Conservation (phyloP, 768 basidiomycete species). For the Boletus reticulatus region DNA sequence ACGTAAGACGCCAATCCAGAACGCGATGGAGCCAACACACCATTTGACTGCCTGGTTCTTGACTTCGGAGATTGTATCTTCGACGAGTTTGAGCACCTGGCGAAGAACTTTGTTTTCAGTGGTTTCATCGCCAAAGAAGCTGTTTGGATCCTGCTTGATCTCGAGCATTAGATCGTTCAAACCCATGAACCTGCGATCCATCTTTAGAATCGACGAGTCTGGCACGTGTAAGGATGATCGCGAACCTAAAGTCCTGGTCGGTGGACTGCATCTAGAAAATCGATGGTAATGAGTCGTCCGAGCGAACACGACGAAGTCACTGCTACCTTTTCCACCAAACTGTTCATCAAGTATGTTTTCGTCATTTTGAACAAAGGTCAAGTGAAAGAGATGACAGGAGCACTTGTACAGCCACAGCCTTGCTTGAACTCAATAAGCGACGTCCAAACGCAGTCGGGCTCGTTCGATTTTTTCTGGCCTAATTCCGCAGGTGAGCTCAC, state of each 20-base stretch:
- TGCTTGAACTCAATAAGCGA: too few relatives aligned
- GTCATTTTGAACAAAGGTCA: slow-evolving; percentile 54
- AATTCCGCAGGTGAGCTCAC: too few relatives aligned
- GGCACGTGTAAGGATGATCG: slow-evolving; percentile 17
- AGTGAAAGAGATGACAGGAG: slow-evolving; percentile 24
- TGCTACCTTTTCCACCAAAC: slow-evolving; percentile 74
- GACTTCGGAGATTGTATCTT: slow-evolving; percentile 96
- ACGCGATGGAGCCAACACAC: slow-evolving; percentile 37
- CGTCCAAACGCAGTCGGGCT: too few relatives aligned
- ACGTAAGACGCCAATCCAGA: background rate
- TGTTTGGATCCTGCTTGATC: slow-evolving; percentile 72
- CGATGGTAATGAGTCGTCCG: background rate
- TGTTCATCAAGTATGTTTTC: slow-evolving; percentile 82
- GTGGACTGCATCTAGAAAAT: slow-evolving; percentile 75
- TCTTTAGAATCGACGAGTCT: slow-evolving; percentile 13
- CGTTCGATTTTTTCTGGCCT: too few relatives aligned
- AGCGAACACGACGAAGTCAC: background rate
- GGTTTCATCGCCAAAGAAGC: slow-evolving; percentile 80
- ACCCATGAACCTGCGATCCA: slow-evolving; percentile 82
- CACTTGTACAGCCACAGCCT: slow-evolving; percentile 17
- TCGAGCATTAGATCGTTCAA: slow-evolving; percentile 92
- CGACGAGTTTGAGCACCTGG: slow-evolving; percentile 81
- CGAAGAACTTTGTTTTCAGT: slow-evolving; percentile 83
- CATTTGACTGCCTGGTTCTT: slow-evolving; percentile 98
- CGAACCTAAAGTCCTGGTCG: slow-evolving; percentile 87